Base-by-base conservation (phyloP, 768 basidiomycete species). In the Kwoniella bestiolae region DNA sequence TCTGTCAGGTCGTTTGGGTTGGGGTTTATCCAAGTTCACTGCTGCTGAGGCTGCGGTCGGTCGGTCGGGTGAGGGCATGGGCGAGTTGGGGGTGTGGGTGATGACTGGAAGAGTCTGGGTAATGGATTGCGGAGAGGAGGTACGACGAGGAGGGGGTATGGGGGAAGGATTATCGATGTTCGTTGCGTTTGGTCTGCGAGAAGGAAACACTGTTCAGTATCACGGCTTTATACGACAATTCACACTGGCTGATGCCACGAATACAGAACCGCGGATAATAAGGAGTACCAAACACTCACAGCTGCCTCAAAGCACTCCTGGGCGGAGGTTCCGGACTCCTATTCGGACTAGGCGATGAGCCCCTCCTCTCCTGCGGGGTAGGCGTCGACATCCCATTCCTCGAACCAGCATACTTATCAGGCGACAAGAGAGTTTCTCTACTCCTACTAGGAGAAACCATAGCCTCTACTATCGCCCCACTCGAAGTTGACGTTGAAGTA, bases 301-400 rank as follows among this genome's bases (percentile, higher is more conserved):
- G 63, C 21, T 32, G 26, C 26, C 73, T 71, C 29, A 65, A 51
- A 7, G 70, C 56, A 56, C 73, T 75, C 38, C 68, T 63, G 26
- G 71, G 70, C 45, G 73, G 73, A 25, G 71, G 70, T 59, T 75
- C 70, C 6, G 73, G 73, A 67, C 73, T 75, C 52, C 59, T 58
- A 16, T 45, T 51, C 23, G 68, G 72, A 68, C 71, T 68, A 12
- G 59, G 59, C 32, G 35, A 58, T 9, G 51, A 65, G 3, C 45
- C 65, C 18, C 52, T 45, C 28, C 49, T 29, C 14, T 69, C 59
- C 2, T 45, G 26, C 11, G 45, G 16, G 21, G 38, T 55, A 8
- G 67, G 67, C 32, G 60, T 64, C 5, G 18, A 50, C 0, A 58
- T 25, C 29, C 60, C 52, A 23, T 29, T 35, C 9, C 52, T 23